Evolutionary conservation across 2,329 filamentous ascomycete species (phyloP).

Genomic region (Colletotrichum magnum): DNA sequence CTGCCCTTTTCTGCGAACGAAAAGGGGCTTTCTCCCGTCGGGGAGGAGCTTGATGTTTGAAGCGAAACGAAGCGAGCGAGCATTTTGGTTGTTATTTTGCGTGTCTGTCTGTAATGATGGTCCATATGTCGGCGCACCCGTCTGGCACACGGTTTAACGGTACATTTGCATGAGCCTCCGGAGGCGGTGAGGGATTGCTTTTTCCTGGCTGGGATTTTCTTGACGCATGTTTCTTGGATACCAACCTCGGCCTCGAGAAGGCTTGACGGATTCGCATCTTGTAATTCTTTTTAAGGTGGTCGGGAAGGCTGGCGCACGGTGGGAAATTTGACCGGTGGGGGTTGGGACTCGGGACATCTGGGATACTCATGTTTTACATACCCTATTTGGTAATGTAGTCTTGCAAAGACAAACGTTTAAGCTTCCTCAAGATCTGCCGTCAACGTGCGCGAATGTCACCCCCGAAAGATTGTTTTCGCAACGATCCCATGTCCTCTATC

Average conservation of each 20-base stretch:
- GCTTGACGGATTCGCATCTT: conserved; percentile 33
- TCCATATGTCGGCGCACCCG: conserved; percentile 11
- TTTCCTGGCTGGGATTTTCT: conserved; percentile 13
- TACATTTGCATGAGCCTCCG: conserved; percentile 29
- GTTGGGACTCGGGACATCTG: conserved; percentile 8
- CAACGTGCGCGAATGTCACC: neutral
- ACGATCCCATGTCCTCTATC: neutral
- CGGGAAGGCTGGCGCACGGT: conserved; percentile 26
- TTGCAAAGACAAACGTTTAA: conserved; percentile 16
- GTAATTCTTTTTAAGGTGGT: conserved; percentile 24
- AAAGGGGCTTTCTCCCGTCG: conserved; percentile 31
- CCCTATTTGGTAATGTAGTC: conserved; percentile 39
- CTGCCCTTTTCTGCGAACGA: conserved; percentile 24
- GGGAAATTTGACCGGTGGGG: neutral
- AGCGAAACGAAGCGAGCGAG: conserved; percentile 33
- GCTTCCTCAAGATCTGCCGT: conserved; percentile 4
- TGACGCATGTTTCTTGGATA: conserved; percentile 31
- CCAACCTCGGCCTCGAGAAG: conserved; percentile 32
- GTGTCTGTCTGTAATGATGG: conserved; percentile 24
- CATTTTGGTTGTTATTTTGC: conserved; percentile 1
- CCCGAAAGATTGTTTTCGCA: no score
- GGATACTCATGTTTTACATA: conserved; percentile 23
- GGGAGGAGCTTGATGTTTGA: conserved; percentile 31
- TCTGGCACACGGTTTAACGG: conserved; percentile 28
- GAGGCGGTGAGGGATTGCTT: conserved; percentile 1